These are phyloP conservation scores for Phoenix dactylifera DNA, from an alignment of 176 grass and related monocot genomes.

Conservation along the genomic window DNA sequence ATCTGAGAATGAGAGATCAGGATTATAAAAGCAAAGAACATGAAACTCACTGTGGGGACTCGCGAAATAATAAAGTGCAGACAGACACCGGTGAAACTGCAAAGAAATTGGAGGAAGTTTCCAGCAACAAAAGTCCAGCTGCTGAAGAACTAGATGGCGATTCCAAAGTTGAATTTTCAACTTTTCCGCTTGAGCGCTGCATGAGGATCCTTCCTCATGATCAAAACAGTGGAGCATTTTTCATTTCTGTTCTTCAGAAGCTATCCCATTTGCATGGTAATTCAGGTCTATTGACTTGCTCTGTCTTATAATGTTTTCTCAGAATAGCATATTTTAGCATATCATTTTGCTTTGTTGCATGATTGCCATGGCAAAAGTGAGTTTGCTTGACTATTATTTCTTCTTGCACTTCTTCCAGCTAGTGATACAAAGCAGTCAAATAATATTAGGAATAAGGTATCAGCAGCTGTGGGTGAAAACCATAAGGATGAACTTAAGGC, in stretches of 20 bases:
- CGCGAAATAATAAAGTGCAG: neutral
- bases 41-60: slow-evolving; percentile 2
- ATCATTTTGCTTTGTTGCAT: neutral
- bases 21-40: slow-evolving; percentile 11
- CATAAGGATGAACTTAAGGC: slow-evolving; percentile 12
- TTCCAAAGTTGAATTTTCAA: slow-evolving; percentile 46
- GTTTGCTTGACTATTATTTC: neutral
- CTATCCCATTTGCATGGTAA: slow-evolving; percentile 53
- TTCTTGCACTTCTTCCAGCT: slow-evolving; percentile 27
- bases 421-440: slow-evolving; percentile 30
- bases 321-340: neutral
- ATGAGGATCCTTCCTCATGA: slow-evolving; percentile 97
- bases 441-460: slow-evolving; percentile 26
- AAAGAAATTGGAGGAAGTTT: slow-evolving; percentile 19
- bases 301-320: neutral
- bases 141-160: slow-evolving; percentile 19
- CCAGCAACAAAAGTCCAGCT: neutral
- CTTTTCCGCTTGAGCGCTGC: slow-evolving; percentile 60
- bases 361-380: neutral
- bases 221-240: slow-evolving; percentile 94
- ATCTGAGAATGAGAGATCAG: slow-evolving; percentile 12
- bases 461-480: slow-evolving; percentile 19
- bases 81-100: slow-evolving; percentile 17
- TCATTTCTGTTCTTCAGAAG: slow-evolving; percentile 89
- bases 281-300: slow-evolving; percentile 10